phyloP scores from a whole-genome alignment of 192 early-diverging fungal species.

The Dissophora ornata region DNA sequence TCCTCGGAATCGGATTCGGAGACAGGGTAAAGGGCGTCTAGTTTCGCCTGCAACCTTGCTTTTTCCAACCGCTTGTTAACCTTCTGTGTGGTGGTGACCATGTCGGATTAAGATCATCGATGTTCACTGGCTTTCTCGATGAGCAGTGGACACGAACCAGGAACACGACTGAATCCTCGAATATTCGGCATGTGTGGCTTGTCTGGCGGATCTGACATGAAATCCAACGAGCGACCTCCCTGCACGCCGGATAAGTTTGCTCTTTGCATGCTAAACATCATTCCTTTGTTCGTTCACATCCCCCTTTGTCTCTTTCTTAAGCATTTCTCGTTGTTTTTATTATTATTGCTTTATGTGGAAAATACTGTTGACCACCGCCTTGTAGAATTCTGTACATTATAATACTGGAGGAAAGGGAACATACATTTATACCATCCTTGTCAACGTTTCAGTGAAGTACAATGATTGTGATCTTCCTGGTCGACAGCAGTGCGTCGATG shows the following conservation, averaged over 20 bases:
- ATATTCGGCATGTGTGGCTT: not conserved
- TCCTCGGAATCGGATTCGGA: conserved; percentile 40
- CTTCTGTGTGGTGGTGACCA: conserved; percentile 26
- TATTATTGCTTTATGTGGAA: not conserved
- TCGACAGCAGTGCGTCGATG: conserved; percentile 89
- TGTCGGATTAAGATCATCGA: not conserved
- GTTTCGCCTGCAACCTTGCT: conserved; percentile 9
- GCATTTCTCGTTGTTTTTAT: not conserved
- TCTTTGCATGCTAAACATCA: too few species aligned
- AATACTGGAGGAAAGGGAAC: not conserved
- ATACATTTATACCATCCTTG: too few species aligned
- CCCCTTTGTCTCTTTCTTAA: not conserved
- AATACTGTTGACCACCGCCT: not conserved
- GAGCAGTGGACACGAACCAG: not conserved
- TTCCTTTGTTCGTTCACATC: not conserved
- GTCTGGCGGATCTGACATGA: too few species aligned
- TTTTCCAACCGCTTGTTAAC: conserved; percentile 30
- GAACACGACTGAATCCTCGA: too few species aligned
- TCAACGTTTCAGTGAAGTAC: not conserved
- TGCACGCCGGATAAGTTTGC: too few species aligned
- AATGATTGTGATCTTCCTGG: conserved; percentile 77
- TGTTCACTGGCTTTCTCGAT: too few species aligned
- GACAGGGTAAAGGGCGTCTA: conserved; percentile 9
- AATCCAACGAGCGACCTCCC: too few species aligned
- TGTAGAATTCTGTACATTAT: not conserved